Conservation (phyloP, 768 basidiomycete genomes). For the Steccherinum ochraceum region DNA sequence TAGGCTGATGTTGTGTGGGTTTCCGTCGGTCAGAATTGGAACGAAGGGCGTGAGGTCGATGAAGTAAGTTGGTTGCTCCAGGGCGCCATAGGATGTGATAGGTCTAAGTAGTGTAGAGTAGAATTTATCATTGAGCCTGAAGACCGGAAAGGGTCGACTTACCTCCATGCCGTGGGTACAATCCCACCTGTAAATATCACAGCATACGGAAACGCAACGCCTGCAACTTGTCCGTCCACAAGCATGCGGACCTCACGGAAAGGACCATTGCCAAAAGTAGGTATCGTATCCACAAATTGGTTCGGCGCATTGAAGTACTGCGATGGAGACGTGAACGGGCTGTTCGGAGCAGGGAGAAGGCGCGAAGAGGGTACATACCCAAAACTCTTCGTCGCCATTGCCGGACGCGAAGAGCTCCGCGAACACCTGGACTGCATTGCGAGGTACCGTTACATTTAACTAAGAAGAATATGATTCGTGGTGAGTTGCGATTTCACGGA, state of each 20-base stretch:
- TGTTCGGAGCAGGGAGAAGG: too few relatives aligned
- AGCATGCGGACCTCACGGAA: constrained; percentile 59
- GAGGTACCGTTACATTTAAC: constrained; percentile 66
- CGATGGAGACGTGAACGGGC: too few relatives aligned
- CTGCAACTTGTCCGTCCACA: constrained; percentile 50
- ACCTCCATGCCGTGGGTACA: constrained; percentile 67
- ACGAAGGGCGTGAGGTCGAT: constrained; percentile 75
- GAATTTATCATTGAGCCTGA: neutral
- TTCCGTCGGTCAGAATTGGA: constrained; percentile 59
- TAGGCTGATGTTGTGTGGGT: constrained; percentile 64
- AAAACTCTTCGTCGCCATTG: constrained; percentile 66
- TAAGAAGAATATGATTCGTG: too few relatives aligned
- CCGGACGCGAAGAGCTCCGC: constrained; percentile 71
- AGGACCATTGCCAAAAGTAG: constrained; percentile 48
- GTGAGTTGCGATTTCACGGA: too few relatives aligned
- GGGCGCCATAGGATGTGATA: constrained; percentile 69
- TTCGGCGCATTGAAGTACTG: constrained; percentile 69
- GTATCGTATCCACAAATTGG: constrained; percentile 49
- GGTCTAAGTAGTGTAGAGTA: constrained; percentile 34
- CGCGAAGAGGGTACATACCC: constrained; percentile 39
- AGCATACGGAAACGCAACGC: constrained; percentile 46
- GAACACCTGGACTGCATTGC: constrained; percentile 58
- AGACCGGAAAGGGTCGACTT: constrained; percentile 3
- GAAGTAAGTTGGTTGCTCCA: constrained; percentile 74
- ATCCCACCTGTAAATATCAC: constrained; percentile 72